These are phyloP conservation scores for Diaporthe vexans DNA, from an alignment of 2,329 filamentous ascomycete genomes.

Conservation along the genomic window DNA sequence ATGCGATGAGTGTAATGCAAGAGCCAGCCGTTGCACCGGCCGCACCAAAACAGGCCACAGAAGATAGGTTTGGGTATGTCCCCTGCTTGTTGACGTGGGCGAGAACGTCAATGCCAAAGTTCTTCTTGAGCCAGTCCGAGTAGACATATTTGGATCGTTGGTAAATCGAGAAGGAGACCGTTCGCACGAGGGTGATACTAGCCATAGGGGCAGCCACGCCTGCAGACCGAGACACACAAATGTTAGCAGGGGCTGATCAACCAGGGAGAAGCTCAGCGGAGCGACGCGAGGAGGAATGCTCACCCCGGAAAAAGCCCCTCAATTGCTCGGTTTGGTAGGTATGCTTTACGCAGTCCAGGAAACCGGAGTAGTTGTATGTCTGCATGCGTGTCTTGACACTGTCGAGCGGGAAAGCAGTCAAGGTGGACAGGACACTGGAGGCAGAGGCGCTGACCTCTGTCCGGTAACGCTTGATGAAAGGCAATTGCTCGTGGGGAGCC, in stretches of 20 bases:
- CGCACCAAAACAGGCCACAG: constrained; percentile 81
- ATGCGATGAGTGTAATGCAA: constrained; percentile 84
- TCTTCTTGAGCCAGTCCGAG: constrained; percentile 77
- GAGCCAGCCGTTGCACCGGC: constrained; percentile 86
- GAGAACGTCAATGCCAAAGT: constrained; percentile 78
- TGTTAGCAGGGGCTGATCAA: constrained; percentile 12
- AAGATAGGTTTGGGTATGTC: constrained; percentile 79
- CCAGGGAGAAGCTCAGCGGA: neutral
- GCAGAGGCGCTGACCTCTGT: constrained; percentile 85
- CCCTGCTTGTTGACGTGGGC: constrained; percentile 79
- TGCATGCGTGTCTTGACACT: constrained; percentile 94
- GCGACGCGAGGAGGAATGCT: constrained; percentile 44
- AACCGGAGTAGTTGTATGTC: constrained; percentile 83
- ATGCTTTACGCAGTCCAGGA: constrained; percentile 79
- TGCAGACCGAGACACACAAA: constrained; percentile 48
- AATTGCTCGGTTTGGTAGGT: constrained; percentile 82
- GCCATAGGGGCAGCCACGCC: constrained; percentile 85
- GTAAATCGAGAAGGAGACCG: constrained; percentile 68
- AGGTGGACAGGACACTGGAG: constrained; percentile 83
- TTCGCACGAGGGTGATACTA: constrained; percentile 56
- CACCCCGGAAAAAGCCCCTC: constrained; percentile 85
- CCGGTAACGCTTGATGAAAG: constrained; percentile 81
- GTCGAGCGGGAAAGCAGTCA: constrained; percentile 87
- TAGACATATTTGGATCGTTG: constrained; percentile 81
- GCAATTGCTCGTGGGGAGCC: constrained; percentile 50